Evolutionary conservation across 805 yeast genomes (phyloP).

Genomic region (Starmerella etchellsii): DNA sequence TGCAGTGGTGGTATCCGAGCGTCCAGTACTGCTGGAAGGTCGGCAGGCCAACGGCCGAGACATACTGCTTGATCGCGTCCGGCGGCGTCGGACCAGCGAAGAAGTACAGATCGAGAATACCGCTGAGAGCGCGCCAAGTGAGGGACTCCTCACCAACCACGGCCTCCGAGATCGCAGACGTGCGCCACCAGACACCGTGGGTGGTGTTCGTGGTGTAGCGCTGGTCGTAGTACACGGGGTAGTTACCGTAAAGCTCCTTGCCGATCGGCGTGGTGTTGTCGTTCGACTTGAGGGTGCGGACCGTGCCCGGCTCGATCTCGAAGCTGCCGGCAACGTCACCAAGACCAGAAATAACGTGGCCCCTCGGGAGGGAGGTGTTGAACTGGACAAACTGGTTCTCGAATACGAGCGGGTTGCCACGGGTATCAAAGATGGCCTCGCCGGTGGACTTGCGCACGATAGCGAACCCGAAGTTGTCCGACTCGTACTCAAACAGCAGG

Average conservation of each 20-base stretch:
- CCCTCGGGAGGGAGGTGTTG: background rate
- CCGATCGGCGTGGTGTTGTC: background rate
- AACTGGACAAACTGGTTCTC: slow-evolving; percentile 3
- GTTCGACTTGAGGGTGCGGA: background rate
- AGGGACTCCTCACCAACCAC: background rate
- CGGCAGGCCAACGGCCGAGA: background rate
- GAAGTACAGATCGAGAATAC: slow-evolving; percentile 1
- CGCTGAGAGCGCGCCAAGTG: slow-evolving; percentile 1
- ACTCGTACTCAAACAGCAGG: background rate
- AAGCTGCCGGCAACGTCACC: background rate
- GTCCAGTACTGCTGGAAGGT: slow-evolving; percentile 3
- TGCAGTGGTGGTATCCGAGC: slow-evolving; percentile 2
- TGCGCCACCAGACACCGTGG: slow-evolving; percentile 3
- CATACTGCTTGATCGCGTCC: slow-evolving; percentile 1
- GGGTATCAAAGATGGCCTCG: background rate
- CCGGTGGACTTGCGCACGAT: background rate
- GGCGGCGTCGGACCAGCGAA: background rate
- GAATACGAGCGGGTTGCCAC: background rate
- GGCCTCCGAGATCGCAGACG: slow-evolving; percentile 1
- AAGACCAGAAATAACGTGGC: background rate
- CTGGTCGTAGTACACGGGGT: slow-evolving; percentile 2
- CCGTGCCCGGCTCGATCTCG: background rate
- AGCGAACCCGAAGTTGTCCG: background rate
- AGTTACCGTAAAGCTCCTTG: background rate
- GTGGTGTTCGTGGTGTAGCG: background rate